Evolutionary conservation across 2,329 filamentous ascomycete species (phyloP), one percentile per base, ranked within the genome.

Genomic region (Mollisiaceae sp.): DNA sequence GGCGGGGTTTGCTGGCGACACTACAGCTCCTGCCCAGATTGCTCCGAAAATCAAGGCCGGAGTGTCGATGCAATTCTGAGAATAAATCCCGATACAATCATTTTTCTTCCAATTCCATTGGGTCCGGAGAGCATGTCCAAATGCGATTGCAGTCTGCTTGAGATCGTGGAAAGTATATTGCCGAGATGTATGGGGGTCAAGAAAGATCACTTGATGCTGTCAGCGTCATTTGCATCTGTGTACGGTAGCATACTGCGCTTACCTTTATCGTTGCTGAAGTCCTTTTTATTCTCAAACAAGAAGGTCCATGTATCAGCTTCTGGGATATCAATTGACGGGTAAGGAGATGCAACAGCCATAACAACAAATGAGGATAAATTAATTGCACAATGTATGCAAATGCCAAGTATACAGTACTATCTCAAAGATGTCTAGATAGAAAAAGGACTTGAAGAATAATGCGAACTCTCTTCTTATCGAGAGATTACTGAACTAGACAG

Each of bases 61-160:
- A 0, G 89, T 92, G 77, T 97, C 93, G 74, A 97, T 89, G 76
- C 85, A 88, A 76, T 97, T 97, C 41, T 92, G 91, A 4, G 91
- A 88, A 81, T 90, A 97, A 63, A 97, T 82, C 14, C 85, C 90
- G 24, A 97, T 82, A 1, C 94, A 91, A 75, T 97, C 91, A 72
- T 91, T 90, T 75, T 90, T 93, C 70, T 87, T 82, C 90, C 93
- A 97, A 60, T 87, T 82, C 84, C 89, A 94, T 35, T 82, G 78
- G 38, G 88, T 85, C 73, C 87, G 88, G 20, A 97, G 83, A 1
- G 91, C 93, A 69, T 89, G 86, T 58, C 92, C 93, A 71, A 97
- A 95, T 22, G 86, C 84, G 36, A 86, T 78, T 1, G 91, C 89
- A n/a, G 85, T 81, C 65, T 82, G 80, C 72, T 86, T 88, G 61